Evolutionary conservation across 2,329 filamentous ascomycete genomes (phyloP).

Genomic region (Mycosphaerella sp.): DNA sequence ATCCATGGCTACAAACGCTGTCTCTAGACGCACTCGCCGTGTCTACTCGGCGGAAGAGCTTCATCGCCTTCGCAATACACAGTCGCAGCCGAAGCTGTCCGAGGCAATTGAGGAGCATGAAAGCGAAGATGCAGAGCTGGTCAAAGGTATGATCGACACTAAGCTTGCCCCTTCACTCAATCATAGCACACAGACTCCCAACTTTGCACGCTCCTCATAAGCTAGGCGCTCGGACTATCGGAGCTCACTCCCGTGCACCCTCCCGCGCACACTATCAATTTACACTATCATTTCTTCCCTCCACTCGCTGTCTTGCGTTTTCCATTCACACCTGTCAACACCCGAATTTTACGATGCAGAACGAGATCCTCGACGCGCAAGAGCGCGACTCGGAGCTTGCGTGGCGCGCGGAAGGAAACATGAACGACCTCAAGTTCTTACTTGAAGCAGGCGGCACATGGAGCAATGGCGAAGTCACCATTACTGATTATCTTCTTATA

Average conservation of each 20-base stretch:
- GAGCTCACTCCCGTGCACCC: slow-evolving; percentile 11
- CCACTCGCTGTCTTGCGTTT: not conserved
- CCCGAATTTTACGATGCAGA: not conserved
- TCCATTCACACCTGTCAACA: slow-evolving; percentile 1
- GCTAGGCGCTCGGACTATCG: slow-evolving; percentile 5
- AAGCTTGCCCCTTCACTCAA: slow-evolving; percentile 2
- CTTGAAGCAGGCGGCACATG: too few species aligned
- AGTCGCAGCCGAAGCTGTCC: slow-evolving; percentile 32
- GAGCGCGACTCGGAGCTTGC: not conserved
- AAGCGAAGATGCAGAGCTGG: slow-evolving; percentile 33
- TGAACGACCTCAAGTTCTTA: too few species aligned
- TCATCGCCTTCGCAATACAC: slow-evolving; percentile 31
- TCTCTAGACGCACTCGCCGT: slow-evolving; percentile 26
- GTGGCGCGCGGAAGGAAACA: too few species aligned
- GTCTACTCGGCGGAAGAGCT: slow-evolving; percentile 36
- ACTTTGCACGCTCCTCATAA: slow-evolving; percentile 1
- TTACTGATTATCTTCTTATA: slow-evolving; percentile 24
- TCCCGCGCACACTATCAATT: not conserved
- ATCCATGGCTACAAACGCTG: slow-evolving; percentile 12
- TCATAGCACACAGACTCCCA: slow-evolving; percentile 1
- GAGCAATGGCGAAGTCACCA: not conserved
- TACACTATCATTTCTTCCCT: slow-evolving; percentile 2
- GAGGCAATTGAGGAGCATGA: slow-evolving; percentile 35
- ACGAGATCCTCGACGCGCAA: not conserved
- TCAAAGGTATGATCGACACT: slow-evolving; percentile 31